phyloP scores from a whole-genome alignment of 2,329 filamentous ascomycete genomes.

The Penicillium sp. region DNA sequence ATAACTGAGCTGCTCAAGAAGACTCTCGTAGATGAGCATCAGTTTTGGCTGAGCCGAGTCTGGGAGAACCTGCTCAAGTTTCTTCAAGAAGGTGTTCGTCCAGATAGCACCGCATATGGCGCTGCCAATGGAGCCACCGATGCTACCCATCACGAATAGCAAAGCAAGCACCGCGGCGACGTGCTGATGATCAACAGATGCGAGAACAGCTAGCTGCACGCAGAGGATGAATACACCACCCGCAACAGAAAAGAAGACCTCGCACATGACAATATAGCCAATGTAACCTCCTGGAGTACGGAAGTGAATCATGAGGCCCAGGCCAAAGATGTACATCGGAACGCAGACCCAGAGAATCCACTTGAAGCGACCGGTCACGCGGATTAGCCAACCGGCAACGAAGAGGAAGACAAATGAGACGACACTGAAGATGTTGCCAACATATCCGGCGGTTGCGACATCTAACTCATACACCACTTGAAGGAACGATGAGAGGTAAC shows the following conservation, averaged over 20 bases:
- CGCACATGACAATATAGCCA: slow-evolving; percentile 63
- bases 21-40: slow-evolving; percentile 27
- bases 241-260: slow-evolving; percentile 64
- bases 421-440: slow-evolving; percentile 59
- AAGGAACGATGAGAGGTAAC: slow-evolving; percentile 37
- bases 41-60: slow-evolving; percentile 17
- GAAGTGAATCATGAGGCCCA: slow-evolving; percentile 64
- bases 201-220: slow-evolving; percentile 62
- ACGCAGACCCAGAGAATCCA: slow-evolving; percentile 60
- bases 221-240: slow-evolving; percentile 60
- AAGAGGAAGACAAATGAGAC: slow-evolving; percentile 63
- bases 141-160: slow-evolving; percentile 60
- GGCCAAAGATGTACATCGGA: slow-evolving; percentile 60
- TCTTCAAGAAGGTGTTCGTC: slow-evolving; percentile 60
- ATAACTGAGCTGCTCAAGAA: slow-evolving; percentile 25
- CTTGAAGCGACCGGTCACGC: slow-evolving; percentile 61
- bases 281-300: slow-evolving; percentile 54
- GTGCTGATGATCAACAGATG: slow-evolving; percentile 62
- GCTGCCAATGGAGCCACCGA: slow-evolving; percentile 62
- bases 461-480: slow-evolving; percentile 41
- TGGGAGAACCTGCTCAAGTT: slow-evolving; percentile 56
- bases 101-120: slow-evolving; percentile 67
- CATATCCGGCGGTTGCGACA: slow-evolving; percentile 43
- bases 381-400: slow-evolving; percentile 59
- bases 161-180: slow-evolving; percentile 63